phyloP scores from a whole-genome alignment of 75 land plant species.

The Cryptomeria japonica region DNA sequence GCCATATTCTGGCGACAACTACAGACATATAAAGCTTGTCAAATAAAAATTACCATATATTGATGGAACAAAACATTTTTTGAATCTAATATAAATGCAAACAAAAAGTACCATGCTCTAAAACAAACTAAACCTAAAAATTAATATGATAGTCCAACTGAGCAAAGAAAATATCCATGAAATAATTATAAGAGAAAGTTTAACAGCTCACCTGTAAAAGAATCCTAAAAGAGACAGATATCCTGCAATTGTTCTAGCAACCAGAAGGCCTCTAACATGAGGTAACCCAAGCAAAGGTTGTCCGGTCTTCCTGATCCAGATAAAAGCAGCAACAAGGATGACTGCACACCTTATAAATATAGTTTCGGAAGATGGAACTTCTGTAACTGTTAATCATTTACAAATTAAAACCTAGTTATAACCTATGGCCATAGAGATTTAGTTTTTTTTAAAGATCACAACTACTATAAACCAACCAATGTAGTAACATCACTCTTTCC shows the following conservation, averaged over 20 bases:
- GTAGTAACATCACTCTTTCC: not conserved
- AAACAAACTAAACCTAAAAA: not conserved
- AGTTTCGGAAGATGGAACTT: constrained; percentile 12
- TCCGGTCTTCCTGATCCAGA: constrained; percentile 13
- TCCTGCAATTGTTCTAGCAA: constrained; percentile 16
- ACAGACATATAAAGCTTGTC: not conserved
- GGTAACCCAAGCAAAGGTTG: constrained; percentile 21
- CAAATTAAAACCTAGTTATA: not conserved
- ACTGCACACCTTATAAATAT: constrained; percentile 21
- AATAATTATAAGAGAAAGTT: not conserved
- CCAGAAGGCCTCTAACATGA: constrained; percentile 9
- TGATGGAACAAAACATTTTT: not conserved
- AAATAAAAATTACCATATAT: not conserved
- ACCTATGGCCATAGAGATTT: not conserved
- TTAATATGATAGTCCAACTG: not conserved
- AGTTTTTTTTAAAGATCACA: not conserved
- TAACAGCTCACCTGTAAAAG: constrained; percentile 21
- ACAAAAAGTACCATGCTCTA: not conserved
- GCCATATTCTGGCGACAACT: not conserved
- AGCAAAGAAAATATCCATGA: not conserved
- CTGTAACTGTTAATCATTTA: constrained; percentile 4
- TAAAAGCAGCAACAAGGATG: constrained; percentile 15
- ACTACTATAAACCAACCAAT: not conserved
- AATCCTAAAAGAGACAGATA: constrained; percentile 19
- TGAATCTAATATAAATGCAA: not conserved